phyloP scores from a whole-genome alignment of 805 yeast genomes.

The Kodamaea kaohsiungensis region DNA sequence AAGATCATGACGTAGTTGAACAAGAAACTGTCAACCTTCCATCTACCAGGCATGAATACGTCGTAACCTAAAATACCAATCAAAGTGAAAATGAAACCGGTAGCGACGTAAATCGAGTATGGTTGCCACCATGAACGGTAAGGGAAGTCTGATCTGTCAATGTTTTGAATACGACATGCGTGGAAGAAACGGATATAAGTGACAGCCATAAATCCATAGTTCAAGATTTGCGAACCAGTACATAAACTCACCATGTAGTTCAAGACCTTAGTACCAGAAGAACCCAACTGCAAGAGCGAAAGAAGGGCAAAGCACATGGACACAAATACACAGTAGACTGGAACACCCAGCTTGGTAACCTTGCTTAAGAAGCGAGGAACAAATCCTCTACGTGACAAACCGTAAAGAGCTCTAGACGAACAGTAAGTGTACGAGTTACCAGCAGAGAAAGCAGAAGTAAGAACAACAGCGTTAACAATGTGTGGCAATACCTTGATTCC shows the following conservation, averaged over 20 bases:
- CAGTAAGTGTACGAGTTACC: constrained; percentile 65
- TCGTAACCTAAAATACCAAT: constrained; percentile 68
- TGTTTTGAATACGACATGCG: constrained; percentile 41
- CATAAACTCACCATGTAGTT: constrained; percentile 48
- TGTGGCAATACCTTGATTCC: constrained; percentile 69
- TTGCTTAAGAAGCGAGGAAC: constrained; percentile 44
- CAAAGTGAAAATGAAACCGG: constrained; percentile 35
- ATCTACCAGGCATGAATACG: constrained; percentile 65
- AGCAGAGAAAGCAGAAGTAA: constrained; percentile 58
- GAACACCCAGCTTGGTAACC: constrained; percentile 45
- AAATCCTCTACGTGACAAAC: constrained; percentile 51
- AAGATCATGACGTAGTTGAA: constrained; percentile 75
- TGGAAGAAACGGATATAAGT: constrained; percentile 44
- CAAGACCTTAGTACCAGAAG: constrained; percentile 37
- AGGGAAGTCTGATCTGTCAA: constrained; percentile 39
- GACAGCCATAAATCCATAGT: constrained; percentile 46
- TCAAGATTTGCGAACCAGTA: constrained; percentile 49
- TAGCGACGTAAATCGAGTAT: constrained; percentile 35
- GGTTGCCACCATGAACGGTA: constrained; percentile 47
- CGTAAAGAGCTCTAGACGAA: constrained; percentile 63
- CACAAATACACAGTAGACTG: constrained; percentile 45
- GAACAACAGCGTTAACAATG: constrained; percentile 74
- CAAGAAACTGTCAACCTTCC: constrained; percentile 63
- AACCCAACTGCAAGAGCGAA: constrained; percentile 60
- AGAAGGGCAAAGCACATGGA: constrained; percentile 57